Conservation (phyloP, 78 protist genomes). For the Reticulomyxa filosa region DNA sequence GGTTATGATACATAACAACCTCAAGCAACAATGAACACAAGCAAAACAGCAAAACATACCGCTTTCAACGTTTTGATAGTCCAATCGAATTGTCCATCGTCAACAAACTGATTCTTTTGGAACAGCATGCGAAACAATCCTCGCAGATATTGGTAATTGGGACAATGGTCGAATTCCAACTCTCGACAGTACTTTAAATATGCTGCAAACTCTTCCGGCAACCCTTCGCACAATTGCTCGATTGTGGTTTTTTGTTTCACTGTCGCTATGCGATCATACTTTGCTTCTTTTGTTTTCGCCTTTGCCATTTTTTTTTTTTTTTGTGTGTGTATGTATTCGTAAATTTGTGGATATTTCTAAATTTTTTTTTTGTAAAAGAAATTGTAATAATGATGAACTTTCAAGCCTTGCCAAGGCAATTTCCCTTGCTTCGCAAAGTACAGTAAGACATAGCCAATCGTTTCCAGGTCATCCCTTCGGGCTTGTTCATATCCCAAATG, state of each 20-base stretch:
- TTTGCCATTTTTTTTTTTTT: no score
- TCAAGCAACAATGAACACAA: no score
- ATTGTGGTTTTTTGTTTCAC: constrained; percentile 58
- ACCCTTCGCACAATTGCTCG: constrained; percentile 58
- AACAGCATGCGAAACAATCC: constrained; percentile 53
- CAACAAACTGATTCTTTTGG: no score
- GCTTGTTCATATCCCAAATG: constrained; percentile 69
- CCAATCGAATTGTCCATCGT: no score
- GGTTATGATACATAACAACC: no score
- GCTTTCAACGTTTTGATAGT: no score
- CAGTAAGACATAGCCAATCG: constrained; percentile 71
- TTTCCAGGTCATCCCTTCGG: constrained; percentile 65
- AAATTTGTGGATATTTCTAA: no score
- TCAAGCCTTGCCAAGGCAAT: constrained; percentile 95
- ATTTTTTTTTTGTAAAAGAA: no score
- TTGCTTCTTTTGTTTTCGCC: constrained; percentile 74
- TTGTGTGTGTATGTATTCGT: no score
- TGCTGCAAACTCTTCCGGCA: constrained; percentile 27
- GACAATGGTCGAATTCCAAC: constrained; percentile 45
- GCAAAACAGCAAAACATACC: no score
- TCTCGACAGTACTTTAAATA: constrained; percentile 35
- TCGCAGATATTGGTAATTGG: constrained; percentile 73
- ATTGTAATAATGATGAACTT: no score
- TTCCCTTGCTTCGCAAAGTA: constrained; percentile 72
- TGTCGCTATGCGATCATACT: constrained; percentile 75